Conservation (phyloP, 176 grass and related monocot genomes). For the Oryza glaberrima region DNA sequence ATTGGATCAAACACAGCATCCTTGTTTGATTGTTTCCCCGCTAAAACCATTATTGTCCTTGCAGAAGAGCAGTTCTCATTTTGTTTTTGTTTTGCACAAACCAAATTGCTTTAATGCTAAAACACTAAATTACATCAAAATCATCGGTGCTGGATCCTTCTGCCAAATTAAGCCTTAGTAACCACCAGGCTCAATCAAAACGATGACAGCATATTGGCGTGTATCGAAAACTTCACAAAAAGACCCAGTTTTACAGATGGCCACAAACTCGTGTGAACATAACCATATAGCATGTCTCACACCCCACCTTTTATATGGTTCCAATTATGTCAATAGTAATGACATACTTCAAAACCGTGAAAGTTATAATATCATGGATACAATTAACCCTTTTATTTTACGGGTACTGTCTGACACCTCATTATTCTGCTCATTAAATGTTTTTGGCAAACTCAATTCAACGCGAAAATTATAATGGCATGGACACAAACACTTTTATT, state of each 20-base stretch:
- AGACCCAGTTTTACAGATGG: background rate
- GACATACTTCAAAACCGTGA: no score
- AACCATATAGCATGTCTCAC: background rate
- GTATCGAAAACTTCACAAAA: background rate
- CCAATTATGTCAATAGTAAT: no score
- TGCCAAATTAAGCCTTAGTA: background rate
- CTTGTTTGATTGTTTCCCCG: background rate
- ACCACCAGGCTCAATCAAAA: background rate
- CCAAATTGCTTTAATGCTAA: no score
- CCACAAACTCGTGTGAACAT: constrained; percentile 2
- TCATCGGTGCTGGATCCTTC: background rate
- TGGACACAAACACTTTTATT: no score
- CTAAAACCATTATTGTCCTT: background rate
- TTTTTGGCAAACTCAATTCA: no score
- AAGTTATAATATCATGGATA: no score
- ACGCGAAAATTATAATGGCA: no score
- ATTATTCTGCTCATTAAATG: no score
- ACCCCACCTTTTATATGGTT: no score
- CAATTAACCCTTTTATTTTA: no score
- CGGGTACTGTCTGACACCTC: no score
- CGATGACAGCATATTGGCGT: background rate
- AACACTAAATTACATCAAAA: background rate
- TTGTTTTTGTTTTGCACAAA: no score
- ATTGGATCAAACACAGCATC: background rate
- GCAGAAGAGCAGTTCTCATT: background rate